Evolutionary conservation across 1,139 yeast genomes (phyloP), one percentile per base, ranked within the genome.

Genomic region (Taphrina flavorubra): DNA sequence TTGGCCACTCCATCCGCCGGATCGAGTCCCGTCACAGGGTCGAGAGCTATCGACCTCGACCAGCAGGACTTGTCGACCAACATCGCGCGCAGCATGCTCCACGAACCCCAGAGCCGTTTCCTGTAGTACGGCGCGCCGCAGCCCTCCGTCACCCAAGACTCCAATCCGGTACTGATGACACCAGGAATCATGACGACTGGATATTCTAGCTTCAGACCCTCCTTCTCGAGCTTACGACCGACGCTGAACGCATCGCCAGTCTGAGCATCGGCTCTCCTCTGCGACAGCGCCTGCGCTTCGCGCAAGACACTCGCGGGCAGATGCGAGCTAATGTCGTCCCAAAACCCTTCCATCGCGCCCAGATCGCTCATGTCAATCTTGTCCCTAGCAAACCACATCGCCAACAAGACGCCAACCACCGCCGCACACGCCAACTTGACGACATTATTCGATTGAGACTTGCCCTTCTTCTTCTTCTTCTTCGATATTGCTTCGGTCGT

Each of bases 181-280:
- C 99, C 99, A 0, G 99, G 99, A 34, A 70, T 92, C 87, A 94
- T 84, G 10, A 94, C 85, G 14, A 94, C 97, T 16, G 96, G 96
- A 77, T 85, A 83, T 71, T 88, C 85, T 0, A 86, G 83, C 0
- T 82, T 76, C 62, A 84, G 78, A 44, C 87, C 85, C 57, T 84
- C 83, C 6, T 80, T 77, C 34, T 79, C 79, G 81, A 92, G 79
- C 65, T 88, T 82, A 73, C 83, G 84, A 1, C 99, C 99, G 34
- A 92, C 96, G 0, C 95, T 90, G 79, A 94, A 94, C 65, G 91
- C 86, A 71, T 90, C 96, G 6, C 95, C 87, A 5, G 88, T 82
- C 31, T 49, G 47, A 7, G 60, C 37, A 11, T 58, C 47, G 8
- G 56, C 67, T 20, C 62, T 49, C 31, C 51, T 25, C 49, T 88